phyloP scores from a whole-genome alignment of 2,329 filamentous ascomycete species.

The Fusarium praegraminearum region DNA sequence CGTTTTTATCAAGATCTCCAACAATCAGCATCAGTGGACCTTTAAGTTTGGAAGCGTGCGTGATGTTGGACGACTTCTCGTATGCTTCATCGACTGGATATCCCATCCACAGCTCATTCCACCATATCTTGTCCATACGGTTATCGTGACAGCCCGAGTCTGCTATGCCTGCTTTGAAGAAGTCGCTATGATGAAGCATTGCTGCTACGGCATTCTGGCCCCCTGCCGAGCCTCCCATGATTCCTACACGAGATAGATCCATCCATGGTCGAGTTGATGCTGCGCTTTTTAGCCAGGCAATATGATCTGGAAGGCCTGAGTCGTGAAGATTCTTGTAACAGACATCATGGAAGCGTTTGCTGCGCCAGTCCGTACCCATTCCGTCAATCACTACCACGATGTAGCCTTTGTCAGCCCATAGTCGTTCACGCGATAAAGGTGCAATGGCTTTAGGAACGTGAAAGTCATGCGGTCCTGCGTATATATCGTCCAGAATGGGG shows the following conservation, averaged over 20 bases:
- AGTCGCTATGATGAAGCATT: conserved; percentile 47
- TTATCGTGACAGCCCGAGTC: conserved; percentile 51
- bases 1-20: conserved; percentile 48
- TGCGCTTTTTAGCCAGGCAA: conserved; percentile 48
- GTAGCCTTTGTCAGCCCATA: conserved; percentile 49
- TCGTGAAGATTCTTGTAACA: conserved; percentile 50
- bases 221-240: conserved; percentile 49
- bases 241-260: conserved; percentile 47
- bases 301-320: conserved; percentile 48
- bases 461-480: conserved; percentile 48
- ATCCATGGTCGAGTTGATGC: conserved; percentile 47
- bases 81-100: conserved; percentile 50
- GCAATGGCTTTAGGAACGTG: conserved; percentile 46
- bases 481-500: conserved; percentile 48
- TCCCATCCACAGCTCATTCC: conserved; percentile 52
- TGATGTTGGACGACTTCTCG: conserved; percentile 46
- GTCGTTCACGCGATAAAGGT: conserved; percentile 23
- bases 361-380: conserved; percentile 51
- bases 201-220: conserved; percentile 48
- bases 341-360: conserved; percentile 49
- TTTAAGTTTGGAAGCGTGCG: conserved; percentile 46
- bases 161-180: conserved; percentile 48
- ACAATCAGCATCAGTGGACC: conserved; percentile 48
- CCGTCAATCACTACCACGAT: conserved; percentile 49
- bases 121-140: conserved; percentile 50